phyloP scores from a whole-genome alignment of 768 basidiomycete species.

The Suillus subaureus region DNA sequence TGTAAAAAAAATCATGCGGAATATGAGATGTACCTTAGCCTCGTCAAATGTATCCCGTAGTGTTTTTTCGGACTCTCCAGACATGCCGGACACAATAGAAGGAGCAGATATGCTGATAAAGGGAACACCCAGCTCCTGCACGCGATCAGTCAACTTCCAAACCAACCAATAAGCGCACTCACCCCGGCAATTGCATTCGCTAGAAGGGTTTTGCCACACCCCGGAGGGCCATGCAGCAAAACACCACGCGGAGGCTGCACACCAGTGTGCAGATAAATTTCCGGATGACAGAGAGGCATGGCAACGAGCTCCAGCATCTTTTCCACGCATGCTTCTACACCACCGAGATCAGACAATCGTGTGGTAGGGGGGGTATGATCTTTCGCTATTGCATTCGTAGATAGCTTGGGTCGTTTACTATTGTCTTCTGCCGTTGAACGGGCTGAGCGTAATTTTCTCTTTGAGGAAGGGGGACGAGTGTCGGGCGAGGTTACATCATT shows the following conservation, averaged over 20 bases:
- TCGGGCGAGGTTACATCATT: conserved; percentile 14
- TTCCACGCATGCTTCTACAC: conserved; percentile 82
- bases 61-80: conserved; percentile 97
- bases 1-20: not conserved
- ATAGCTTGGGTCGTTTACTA: conserved; percentile 58
- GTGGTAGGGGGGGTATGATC: conserved; percentile 74
- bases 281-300: conserved; percentile 93
- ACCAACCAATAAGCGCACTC: conserved; percentile 29
- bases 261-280: conserved; percentile 92
- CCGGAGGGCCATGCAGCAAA: conserved; percentile 91
- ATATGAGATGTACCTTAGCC: conserved; percentile 66
- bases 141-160: conserved; percentile 1
- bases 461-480: conserved; percentile 37
- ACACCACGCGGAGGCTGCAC: conserved; percentile 93
- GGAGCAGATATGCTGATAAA: conserved; percentile 96
- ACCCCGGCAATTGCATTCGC: conserved; percentile 97
- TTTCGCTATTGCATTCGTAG: conserved; percentile 28
- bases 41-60: conserved; percentile 96
- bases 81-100: conserved; percentile 96
- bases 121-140: conserved; percentile 86
- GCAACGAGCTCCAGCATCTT: conserved; percentile 96
- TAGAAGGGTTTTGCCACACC: conserved; percentile 94
- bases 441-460: conserved; percentile 65
- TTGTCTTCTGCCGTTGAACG: conserved; percentile 50
- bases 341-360: conserved; percentile 84